These are phyloP conservation scores for Panaeolus cyanescens DNA, from an alignment of 768 basidiomycete species.

Conservation along the genomic window DNA sequence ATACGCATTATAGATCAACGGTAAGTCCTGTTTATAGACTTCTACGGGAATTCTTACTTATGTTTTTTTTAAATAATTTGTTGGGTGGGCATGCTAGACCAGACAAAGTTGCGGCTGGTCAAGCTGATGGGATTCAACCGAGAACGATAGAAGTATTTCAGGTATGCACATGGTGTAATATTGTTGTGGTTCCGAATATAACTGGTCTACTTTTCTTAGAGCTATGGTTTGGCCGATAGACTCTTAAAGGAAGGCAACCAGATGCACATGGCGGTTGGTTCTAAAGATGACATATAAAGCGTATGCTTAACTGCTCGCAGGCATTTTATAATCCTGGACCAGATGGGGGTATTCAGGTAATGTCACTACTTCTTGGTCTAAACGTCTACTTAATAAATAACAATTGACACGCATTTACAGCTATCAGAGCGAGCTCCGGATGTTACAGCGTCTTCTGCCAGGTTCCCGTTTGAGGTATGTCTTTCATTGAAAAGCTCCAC, in stretches of 20 bases:
- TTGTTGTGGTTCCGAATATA: background rate
- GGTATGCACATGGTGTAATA: slow-evolving; percentile 24
- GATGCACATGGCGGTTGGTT: slow-evolving; percentile 65
- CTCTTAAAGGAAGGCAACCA: slow-evolving; percentile 66
- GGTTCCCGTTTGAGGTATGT: slow-evolving; percentile 70
- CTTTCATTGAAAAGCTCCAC: background rate
- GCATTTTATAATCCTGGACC: slow-evolving; percentile 74
- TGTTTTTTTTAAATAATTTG: background rate
- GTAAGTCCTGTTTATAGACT: slow-evolving; percentile 25
- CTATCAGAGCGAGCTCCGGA: slow-evolving; percentile 64
- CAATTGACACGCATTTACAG: slow-evolving; percentile 31
- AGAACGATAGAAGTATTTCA: slow-evolving; percentile 56
- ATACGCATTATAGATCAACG: slow-evolving; percentile 64
- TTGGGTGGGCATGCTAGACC: slow-evolving; percentile 38
- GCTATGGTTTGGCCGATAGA: slow-evolving; percentile 73
- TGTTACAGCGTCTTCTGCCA: slow-evolving; percentile 60
- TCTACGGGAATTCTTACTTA: background rate
- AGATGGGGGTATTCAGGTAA: slow-evolving; percentile 63
- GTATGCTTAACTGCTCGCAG: slow-evolving; percentile 31
- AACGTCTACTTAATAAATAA: background rate
- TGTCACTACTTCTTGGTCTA: background rate
- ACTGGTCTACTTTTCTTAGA: slow-evolving; percentile 38
- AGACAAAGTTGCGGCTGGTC: slow-evolving; percentile 49
- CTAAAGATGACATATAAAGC: background rate
- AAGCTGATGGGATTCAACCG: slow-evolving; percentile 63